phyloP scores from a whole-genome alignment of 257 asterid species.

The Plectranthus barbatus region DNA sequence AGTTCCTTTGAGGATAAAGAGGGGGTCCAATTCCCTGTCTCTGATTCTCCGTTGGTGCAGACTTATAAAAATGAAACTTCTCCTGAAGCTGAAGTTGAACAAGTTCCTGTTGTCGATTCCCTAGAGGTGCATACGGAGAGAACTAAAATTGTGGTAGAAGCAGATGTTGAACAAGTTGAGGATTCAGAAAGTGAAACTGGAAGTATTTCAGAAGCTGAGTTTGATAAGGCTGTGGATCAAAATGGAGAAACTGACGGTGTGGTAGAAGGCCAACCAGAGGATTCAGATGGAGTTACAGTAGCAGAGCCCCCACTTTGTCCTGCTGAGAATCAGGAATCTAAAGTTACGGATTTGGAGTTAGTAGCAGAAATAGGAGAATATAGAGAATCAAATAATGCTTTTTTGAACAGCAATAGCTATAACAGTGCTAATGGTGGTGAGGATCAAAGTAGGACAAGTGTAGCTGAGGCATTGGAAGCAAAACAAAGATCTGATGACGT shows the following conservation, averaged over 20 bases:
- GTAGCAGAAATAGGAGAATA: slow-evolving; percentile 14
- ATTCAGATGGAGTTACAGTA: slow-evolving; percentile 4
- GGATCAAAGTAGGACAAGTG: slow-evolving; percentile 7
- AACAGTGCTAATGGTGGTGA: slow-evolving; percentile 5
- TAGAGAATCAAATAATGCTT: neutral
- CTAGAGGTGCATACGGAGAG: slow-evolving; percentile 5
- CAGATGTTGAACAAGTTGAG: slow-evolving; percentile 17
- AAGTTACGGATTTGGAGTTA: slow-evolving; percentile 7
- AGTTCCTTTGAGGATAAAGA: slow-evolving; percentile 3
- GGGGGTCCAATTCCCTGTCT: slow-evolving; percentile 7
- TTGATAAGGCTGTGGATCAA: slow-evolving; percentile 17
- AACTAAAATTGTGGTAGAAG: slow-evolving; percentile 14
- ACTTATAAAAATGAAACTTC: neutral
- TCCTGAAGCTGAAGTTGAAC: slow-evolving; percentile 15
- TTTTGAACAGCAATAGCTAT: neutral
- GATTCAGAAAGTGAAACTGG: neutral
- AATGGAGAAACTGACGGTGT: slow-evolving; percentile 10
- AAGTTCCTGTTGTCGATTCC: slow-evolving; percentile 4
- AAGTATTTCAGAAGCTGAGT: slow-evolving; percentile 17
- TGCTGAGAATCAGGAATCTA: slow-evolving; percentile 22
- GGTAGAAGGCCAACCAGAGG: slow-evolving; percentile 12
- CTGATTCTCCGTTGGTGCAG: slow-evolving; percentile 5
- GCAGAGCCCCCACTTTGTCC: slow-evolving; percentile 14
- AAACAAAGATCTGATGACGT: slow-evolving; percentile 12
- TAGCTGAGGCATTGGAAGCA: slow-evolving; percentile 13